Base-by-base conservation (phyloP, 169 alveolate genomes). In the Gregarina niphandrodes region DNA sequence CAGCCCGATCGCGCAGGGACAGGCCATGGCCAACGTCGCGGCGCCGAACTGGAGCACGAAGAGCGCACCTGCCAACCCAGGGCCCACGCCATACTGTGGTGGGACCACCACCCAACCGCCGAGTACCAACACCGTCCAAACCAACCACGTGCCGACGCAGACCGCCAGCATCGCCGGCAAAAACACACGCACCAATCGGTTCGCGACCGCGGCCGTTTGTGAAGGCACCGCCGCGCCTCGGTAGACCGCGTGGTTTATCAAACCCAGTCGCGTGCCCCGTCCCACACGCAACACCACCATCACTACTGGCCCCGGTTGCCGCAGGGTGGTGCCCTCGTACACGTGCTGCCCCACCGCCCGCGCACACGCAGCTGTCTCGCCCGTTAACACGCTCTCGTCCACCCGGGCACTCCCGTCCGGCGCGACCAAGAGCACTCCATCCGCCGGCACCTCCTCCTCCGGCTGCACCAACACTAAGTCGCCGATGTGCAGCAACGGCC, bases 1-100 rank as follows among this genome's bases (percentile, higher is more conserved):
- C 28, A 61, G 46, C 7, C 72, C 71, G 12, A 73, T 42, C n/a
- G 83, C 78, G 40, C 83, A 73, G 1, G 83, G 83, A 38, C 83
- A 73, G 17, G 79, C 77, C 32, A 66, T 64, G 32, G 67, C 74
- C 20, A 67, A 53, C 19, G 70, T 58, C 4, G 77, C 51, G 5
- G 67, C 52, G 0, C 72, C 83, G 26, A 66, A 67, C 3, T 60
- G 42, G 47, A 69, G 52, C 0, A 65, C 75, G 40, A 64, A 64
- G 7, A 49, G 32, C 34, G 62, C 57, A 39, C 26, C 55, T 37
- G 37, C 49, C 32, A 9, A 9, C 9, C n/a, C 13, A 26, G n/a
- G 9, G 9, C n/a, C 32, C 32, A n/a, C n/a, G 9, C 9, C 32
- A 26, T 9, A n/a, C n/a, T 26, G 13, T 9, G 32, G 9, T 26